Evolutionary conservation across 345 rosid species (phyloP), one percentile per base, ranked within the genome.

Genomic region (Mallotus nudiflorus): DNA sequence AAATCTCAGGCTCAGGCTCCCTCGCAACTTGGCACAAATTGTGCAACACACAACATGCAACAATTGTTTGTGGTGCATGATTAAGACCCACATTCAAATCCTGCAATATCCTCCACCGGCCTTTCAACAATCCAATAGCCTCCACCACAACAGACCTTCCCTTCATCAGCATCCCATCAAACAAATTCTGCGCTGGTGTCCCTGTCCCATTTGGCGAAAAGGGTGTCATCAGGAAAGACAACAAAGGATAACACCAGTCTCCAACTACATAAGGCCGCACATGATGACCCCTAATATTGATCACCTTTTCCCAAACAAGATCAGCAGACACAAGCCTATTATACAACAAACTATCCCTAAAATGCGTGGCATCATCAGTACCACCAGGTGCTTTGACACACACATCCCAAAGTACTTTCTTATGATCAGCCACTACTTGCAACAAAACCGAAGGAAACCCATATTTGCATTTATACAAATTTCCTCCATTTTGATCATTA

Each of bases 91-190:
- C 98, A 72, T 95, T 89, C 88, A 95, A 72, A 76, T 90, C 92
- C 85, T 88, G 96, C 74, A 95, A 89, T 73, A 95, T 92, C 90
- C 81, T 92, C 99, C 99, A 95, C 80, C 99, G 77, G 3, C 85
- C 88, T 68, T 95, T 95, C 53, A 95, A 87, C 82, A 95, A 81
- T 63, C 97, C 96, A 16, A 95, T 90, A 0, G 99, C 98, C 13
- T 95, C 99, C 80, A 90, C 96, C 58, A 90, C 99, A 22, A 88
- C 88, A 19, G 92, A 89, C 83, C 99, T 88, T 45, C 96, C 98
- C 67, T 95, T 95, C 99, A 95, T 95, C 75, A 95, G 75, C 99
- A 95, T 95, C 13, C 97, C 97, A 3, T 95, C 99, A 20, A 95
- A 95, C 66, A 95, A 77, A 72, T 95, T 95, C 85, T 92, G 97